Base-by-base conservation (phyloP, 2,329 filamentous ascomycete species). In the Claviceps citrina region DNA sequence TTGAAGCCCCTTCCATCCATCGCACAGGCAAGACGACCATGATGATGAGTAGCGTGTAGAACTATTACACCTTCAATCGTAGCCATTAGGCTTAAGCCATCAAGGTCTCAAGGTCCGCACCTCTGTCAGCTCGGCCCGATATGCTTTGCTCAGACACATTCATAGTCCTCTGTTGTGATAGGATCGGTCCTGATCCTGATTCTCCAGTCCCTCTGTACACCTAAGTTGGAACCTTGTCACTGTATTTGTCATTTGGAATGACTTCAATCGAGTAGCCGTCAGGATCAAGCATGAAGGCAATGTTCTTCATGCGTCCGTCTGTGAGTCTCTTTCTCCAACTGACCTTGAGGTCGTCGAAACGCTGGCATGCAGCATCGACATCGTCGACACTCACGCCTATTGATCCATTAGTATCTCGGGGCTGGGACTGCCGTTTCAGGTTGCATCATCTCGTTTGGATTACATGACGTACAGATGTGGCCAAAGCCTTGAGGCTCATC, bases 321-420 rank as follows among this genome's bases (percentile, higher is more conserved):
- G 84, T 93, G 45, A 96, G 70, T 48, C 84, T 73, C 77, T 96
- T 96, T 76, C 94, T 94, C 84, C 86, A 98, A 60, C 73, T 78
- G 41, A 89, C 81, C 5, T 80, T 74, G 54, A 84, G 66, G 41
- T 77, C 74, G 57, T 96, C 91, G 50, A 96, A 87, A 12, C 87
- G 75, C 54, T 78, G 65, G 62, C 89, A 95, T 8, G 91, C 87
- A 7, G 81, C 81, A 39, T 91, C 78, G n/a, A 96, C 56, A 55
- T 93, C 77, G 55, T 96, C 89, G 10, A 95, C 87, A 1, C 80
- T 71, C 39, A 96, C 65, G 55, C 77, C 78, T 82, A 38, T n/a
- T 16, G 26, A 19, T 18, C 7, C 18, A 39, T 59, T 24, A 58
- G 52, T 42, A 24, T n/a, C 13, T 7, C 9, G 12, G 5, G 24